Conservation (phyloP, 352 stramenopile genomes). For the Globisporangium radiosum region DNA sequence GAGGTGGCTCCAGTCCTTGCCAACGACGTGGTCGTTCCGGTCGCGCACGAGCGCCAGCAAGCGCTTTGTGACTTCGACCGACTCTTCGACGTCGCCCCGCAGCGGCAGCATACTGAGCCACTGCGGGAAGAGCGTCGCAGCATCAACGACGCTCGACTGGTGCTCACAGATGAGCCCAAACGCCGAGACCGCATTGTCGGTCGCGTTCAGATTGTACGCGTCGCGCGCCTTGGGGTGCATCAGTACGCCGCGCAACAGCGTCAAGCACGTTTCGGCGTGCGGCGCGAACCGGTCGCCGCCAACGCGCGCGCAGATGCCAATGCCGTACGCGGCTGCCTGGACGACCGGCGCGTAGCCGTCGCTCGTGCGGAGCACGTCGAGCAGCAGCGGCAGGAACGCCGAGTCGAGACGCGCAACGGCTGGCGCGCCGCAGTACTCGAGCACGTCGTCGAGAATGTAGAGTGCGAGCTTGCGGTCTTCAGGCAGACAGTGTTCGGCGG, state of each 20-base stretch:
- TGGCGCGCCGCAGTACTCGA: constrained; percentile 61
- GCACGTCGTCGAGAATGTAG: constrained; percentile 83
- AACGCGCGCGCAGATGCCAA: constrained; percentile 58
- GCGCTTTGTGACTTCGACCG: constrained; percentile 51
- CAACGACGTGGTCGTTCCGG: constrained; percentile 55
- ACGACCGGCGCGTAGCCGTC: constrained; percentile 50
- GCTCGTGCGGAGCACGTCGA: constrained; percentile 55
- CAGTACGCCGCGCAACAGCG: constrained; percentile 59
- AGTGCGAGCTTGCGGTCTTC: constrained; percentile 79
- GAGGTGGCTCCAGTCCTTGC: constrained; percentile 38
- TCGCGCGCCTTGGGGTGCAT: constrained; percentile 41
- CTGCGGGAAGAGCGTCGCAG: constrained; percentile 49
- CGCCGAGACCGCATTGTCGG: constrained; percentile 72
- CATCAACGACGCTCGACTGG: constrained; percentile 39
- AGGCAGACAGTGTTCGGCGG: constrained; percentile 53
- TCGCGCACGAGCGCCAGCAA: constrained; percentile 57
- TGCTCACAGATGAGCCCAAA: constrained; percentile 70
- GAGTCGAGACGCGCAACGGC: constrained; percentile 46
- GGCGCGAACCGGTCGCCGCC: constrained; percentile 44
- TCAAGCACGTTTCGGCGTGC: constrained; percentile 39
- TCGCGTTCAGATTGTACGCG: constrained; percentile 55
- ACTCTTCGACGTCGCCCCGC: constrained; percentile 72
- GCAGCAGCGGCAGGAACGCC: constrained; percentile 53
- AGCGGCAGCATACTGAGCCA: constrained; percentile 70
- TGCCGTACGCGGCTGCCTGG: constrained; percentile 69